Evolutionary conservation across 345 rosid genomes (phyloP).

Genomic region (Citrus mangshanensis): DNA sequence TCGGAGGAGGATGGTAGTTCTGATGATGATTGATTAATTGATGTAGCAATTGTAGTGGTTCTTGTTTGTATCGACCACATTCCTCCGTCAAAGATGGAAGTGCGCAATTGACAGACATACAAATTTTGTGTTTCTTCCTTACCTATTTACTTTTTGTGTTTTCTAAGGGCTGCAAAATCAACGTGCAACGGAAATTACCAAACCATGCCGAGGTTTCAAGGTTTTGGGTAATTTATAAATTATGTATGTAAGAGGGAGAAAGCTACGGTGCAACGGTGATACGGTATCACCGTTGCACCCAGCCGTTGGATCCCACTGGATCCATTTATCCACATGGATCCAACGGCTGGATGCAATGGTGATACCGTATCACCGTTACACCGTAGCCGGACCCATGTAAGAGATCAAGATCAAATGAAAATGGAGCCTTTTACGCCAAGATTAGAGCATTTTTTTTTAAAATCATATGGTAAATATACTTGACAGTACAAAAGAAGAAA

Average conservation of each 20-base stretch:
- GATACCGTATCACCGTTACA: too few species aligned
- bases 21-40: conserved; percentile 50
- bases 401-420: not conserved
- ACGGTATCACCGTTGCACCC: too few species aligned
- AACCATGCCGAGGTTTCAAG: too few species aligned
- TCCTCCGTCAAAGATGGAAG: not conserved
- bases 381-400: too few species aligned
- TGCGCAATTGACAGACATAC: not conserved
- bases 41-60: not conserved
- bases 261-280: too few species aligned
- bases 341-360: too few species aligned
- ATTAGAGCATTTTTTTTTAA: not conserved
- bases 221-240: not conserved
- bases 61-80: not conserved
- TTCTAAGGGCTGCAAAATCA: not conserved
- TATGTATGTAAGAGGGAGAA: not conserved
- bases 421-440: not conserved
- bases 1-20: conserved; percentile 64
- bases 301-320: too few species aligned
- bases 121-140: not conserved
- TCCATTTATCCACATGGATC: too few species aligned
- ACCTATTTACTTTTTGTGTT: not conserved
- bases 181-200: not conserved
- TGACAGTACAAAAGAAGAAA: not conserved
- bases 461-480: not conserved